These are phyloP conservation scores for Epithemia pelagica DNA, from an alignment of 108 stramenopile species.

Conservation along the genomic window DNA sequence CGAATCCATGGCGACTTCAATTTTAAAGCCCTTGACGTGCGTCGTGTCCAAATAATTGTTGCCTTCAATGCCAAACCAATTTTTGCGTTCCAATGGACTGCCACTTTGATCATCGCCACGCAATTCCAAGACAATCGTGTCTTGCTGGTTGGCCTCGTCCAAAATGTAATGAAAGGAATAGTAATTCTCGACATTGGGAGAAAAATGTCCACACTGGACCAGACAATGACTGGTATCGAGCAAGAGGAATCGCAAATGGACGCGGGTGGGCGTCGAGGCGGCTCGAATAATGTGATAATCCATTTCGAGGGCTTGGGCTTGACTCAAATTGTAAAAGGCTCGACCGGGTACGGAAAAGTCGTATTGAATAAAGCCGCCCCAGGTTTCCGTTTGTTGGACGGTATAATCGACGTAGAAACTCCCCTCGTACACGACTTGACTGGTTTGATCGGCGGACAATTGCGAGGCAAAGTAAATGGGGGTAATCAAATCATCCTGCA, in stretches of 20 bases:
- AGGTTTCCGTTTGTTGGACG: constrained; percentile 19
- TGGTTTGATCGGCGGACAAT: background rate
- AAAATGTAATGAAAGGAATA: constrained; percentile 24
- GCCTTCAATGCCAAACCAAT: constrained; percentile 24
- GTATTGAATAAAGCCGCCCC: constrained; percentile 23
- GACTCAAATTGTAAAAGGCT: constrained; percentile 22
- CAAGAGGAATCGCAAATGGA: constrained; percentile 19
- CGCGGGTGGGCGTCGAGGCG: constrained; percentile 5
- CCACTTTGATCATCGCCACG: constrained; percentile 1
- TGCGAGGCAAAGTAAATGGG: background rate
- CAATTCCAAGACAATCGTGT: constrained; percentile 3
- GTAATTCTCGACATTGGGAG: constrained; percentile 14
- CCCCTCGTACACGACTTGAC: background rate
- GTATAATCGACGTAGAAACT: constrained; percentile 12
- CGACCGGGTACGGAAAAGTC: constrained; percentile 1
- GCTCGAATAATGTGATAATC: constrained; percentile 5
- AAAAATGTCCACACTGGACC: constrained; percentile 1
- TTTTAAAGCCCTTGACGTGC: constrained; percentile 13
- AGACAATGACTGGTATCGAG: constrained; percentile 16
- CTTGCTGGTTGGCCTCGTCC: constrained; percentile 6
- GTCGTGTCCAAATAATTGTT: constrained; percentile 13
- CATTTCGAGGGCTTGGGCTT: constrained; percentile 7
- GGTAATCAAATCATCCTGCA: background rate
- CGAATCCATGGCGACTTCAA: constrained; percentile 17
- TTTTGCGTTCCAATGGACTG: constrained; percentile 17